Evolutionary conservation across 495 filamentous ascomycete genomes (phyloP).

Genomic region (Penicillium turbatum): DNA sequence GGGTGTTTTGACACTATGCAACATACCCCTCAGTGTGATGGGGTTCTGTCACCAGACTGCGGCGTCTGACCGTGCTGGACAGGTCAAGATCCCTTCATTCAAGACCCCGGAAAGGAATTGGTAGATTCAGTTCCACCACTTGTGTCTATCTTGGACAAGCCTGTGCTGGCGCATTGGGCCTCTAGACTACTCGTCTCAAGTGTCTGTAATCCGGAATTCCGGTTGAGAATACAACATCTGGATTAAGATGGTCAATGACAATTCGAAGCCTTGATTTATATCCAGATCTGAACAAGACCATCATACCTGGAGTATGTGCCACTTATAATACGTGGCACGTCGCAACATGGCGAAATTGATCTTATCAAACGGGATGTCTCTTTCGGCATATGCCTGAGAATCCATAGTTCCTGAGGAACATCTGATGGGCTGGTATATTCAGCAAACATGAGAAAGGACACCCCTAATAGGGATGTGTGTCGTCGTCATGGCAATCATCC

Average conservation of each 20-base stretch:
- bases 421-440: too few relatives aligned
- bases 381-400: too few relatives aligned
- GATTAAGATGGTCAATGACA: too few relatives aligned
- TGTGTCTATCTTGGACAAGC: background rate
- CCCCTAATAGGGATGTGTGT: background rate
- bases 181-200: background rate
- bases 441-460: background rate
- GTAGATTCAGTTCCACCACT: background rate
- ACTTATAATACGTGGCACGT: background rate
- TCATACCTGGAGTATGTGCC: background rate
- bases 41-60: background rate
- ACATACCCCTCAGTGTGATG: conserved; percentile 4
- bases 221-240: background rate
- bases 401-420: too few relatives aligned
- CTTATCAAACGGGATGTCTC: too few relatives aligned
- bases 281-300: background rate
- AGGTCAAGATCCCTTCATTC: background rate
- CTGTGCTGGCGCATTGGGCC: background rate
- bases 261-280: background rate
- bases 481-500: background rate
- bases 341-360: background rate
- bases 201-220: background rate
- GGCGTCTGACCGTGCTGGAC: background rate
- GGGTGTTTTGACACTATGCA: conserved; percentile 2
- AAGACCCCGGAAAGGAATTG: background rate